phyloP scores from a whole-genome alignment of 2,329 filamentous ascomycete genomes.

The Akanthomyces dipterigenus region DNA sequence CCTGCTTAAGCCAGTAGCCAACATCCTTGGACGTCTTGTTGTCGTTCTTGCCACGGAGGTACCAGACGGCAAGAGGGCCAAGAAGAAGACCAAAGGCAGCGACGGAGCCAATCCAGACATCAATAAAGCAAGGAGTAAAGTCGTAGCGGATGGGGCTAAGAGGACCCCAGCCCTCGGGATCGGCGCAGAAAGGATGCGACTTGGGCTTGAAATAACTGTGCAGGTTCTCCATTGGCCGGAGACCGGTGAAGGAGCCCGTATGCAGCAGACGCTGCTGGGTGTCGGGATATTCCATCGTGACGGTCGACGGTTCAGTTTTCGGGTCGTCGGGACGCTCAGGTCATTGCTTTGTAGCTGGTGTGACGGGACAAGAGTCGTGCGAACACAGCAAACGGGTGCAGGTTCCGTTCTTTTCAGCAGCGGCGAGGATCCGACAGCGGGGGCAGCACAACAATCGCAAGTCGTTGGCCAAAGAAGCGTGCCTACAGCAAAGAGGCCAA shows the following conservation, averaged over 20 bases:
- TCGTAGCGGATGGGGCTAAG: constrained; percentile 82
- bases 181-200: constrained; percentile 75
- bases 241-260: constrained; percentile 57
- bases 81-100: constrained; percentile 72
- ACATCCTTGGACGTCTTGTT: constrained; percentile 64
- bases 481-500: not conserved
- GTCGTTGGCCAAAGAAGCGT: not conserved
- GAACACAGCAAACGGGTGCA: not conserved
- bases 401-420: not conserved
- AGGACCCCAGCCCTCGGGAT: constrained; percentile 92
- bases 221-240: constrained; percentile 42
- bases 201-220: constrained; percentile 55
- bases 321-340: not conserved
- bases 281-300: constrained; percentile 4
- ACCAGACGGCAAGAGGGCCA: constrained; percentile 72
- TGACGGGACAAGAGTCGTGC: not conserved
- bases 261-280: constrained; percentile 43
- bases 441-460: not conserved
- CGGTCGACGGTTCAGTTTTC: not conserved
- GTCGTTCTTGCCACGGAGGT: constrained; percentile 37
- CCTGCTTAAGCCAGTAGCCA: constrained; percentile 91
- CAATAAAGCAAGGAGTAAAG: constrained; percentile 95
- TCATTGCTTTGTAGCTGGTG: constrained; percentile 2
- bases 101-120: constrained; percentile 76
- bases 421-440: constrained; percentile 4